phyloP scores from a whole-genome alignment of 441 rosid species.

The Pelargonium cotyledonis region DNA sequence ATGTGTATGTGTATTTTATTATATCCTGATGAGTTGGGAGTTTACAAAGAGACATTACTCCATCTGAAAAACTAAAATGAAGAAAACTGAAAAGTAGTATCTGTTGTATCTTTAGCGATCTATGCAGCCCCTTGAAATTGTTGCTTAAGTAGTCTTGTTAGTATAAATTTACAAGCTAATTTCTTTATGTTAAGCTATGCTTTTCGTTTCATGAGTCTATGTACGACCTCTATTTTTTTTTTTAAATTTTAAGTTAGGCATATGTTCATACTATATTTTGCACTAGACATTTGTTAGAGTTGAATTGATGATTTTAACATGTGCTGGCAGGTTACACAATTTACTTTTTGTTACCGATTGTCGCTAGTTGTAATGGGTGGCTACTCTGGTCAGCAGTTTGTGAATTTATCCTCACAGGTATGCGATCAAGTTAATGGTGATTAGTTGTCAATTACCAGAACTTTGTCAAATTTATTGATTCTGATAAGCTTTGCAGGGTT shows the following conservation, averaged over 20 bases:
- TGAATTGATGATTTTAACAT: neutral
- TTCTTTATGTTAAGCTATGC: neutral
- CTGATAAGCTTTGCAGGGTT: conserved; percentile 30
- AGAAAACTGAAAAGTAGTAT: conserved; percentile 1
- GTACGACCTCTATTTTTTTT: neutral
- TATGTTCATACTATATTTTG: neutral
- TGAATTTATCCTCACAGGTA: conserved; percentile 41
- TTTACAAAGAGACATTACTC: neutral
- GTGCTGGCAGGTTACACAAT: conserved; percentile 15
- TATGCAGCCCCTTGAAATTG: neutral
- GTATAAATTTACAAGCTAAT: neutral
- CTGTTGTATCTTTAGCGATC: neutral
- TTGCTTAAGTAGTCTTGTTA: neutral
- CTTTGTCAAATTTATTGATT: conserved; percentile 5
- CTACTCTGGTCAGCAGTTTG: conserved; percentile 16
- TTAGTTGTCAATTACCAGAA: conserved; percentile 9
- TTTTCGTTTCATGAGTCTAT: neutral
- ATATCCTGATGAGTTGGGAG: neutral
- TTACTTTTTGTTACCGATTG: conserved; percentile 18
- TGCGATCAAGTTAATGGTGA: conserved; percentile 15
- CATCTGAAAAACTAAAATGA: neutral
- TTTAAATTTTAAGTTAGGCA: neutral
- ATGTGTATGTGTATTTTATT: neutral
- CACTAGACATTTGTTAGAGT: neutral
- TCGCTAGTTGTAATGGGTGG: conserved; percentile 22